Evolutionary conservation across 2,329 filamentous ascomycete species (phyloP).

Genomic region (Penicillium glabrum): DNA sequence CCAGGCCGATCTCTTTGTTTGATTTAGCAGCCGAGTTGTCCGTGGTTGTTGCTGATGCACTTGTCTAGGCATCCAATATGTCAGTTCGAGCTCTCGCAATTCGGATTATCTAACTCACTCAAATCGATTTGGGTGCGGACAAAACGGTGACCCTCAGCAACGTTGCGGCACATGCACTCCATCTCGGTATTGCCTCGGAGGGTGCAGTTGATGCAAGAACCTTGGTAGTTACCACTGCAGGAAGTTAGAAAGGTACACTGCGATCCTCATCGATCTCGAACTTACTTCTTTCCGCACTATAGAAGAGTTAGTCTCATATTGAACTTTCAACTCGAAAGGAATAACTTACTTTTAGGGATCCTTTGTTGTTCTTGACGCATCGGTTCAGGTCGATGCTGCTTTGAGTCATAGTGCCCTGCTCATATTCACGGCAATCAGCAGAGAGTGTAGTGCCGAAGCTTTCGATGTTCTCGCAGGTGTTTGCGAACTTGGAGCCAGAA

Average conservation of each 20-base stretch:
- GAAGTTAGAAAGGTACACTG: not conserved
- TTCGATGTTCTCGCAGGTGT: conserved; percentile 17
- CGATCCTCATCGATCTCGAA: not conserved
- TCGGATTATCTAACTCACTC: conserved; percentile 5
- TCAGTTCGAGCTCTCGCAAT: not conserved
- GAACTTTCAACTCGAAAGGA: not conserved
- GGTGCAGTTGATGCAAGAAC: conserved; percentile 18
- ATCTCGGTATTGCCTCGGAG: conserved; percentile 14
- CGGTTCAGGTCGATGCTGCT: conserved; percentile 18
- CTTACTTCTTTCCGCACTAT: conserved; percentile 20
- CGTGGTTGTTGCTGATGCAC: conserved; percentile 21
- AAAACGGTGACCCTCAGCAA: conserved; percentile 10
- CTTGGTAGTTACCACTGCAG: conserved; percentile 14
- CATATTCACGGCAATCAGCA: conserved; percentile 12
- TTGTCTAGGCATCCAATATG: conserved; percentile 9
- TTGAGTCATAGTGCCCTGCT: conserved; percentile 9
- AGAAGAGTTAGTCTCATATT: not conserved
- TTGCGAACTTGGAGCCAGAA: conserved; percentile 19
- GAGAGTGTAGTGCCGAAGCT: conserved; percentile 9
- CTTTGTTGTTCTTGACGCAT: conserved; percentile 20
- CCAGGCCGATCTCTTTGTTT: not conserved
- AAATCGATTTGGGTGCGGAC: conserved; percentile 14
- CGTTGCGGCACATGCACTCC: conserved; percentile 17
- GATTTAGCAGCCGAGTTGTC: conserved; percentile 17
- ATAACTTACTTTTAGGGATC: conserved; percentile 9